Evolutionary conservation across 148 eudicot species (phyloP).

Genomic region (Limonium bicolor): DNA sequence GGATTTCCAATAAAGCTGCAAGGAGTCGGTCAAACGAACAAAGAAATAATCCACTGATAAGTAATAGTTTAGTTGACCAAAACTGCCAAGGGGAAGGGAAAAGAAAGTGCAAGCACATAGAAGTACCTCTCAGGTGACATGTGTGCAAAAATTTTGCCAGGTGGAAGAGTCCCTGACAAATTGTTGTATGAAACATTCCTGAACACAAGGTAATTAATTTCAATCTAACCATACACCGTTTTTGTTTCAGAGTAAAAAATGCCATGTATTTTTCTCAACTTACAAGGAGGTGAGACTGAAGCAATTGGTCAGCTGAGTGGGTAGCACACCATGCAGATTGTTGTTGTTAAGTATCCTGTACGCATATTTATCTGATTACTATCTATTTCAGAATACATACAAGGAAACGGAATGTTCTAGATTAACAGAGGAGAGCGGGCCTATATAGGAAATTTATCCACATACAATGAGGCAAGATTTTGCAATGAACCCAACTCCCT

Average conservation of each 20-base stretch:
- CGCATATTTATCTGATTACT: not conserved
- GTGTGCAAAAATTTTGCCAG: conserved; percentile 28
- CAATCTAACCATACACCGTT: not conserved
- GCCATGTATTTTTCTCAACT: too few relatives aligned
- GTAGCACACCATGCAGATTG: conserved; percentile 35
- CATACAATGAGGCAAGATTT: conserved; percentile 40
- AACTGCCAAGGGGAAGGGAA: too few relatives aligned
- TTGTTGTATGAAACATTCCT: conserved; percentile 64
- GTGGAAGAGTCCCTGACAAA: conserved; percentile 39
- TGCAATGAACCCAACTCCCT: conserved; percentile 51
- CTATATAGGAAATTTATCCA: too few relatives aligned
- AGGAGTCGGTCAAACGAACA: too few relatives aligned
- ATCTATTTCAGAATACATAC: not conserved
- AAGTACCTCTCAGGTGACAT: conserved; percentile 43
- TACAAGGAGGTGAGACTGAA: conserved; percentile 43
- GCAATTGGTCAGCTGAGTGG: conserved; percentile 41
- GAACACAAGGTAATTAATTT: conserved; percentile 5
- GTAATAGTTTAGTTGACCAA: too few relatives aligned
- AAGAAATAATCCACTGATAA: too few relatives aligned
- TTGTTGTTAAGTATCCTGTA: conserved; percentile 47
- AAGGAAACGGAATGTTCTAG: not conserved
- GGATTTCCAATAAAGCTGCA: conserved; percentile 61
- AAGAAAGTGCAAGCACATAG: too few relatives aligned
- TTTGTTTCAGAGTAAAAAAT: not conserved
- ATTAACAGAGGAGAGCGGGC: not conserved